Evolutionary conservation across 768 basidiomycete genomes (phyloP).

Genomic region (Zangia roseola): DNA sequence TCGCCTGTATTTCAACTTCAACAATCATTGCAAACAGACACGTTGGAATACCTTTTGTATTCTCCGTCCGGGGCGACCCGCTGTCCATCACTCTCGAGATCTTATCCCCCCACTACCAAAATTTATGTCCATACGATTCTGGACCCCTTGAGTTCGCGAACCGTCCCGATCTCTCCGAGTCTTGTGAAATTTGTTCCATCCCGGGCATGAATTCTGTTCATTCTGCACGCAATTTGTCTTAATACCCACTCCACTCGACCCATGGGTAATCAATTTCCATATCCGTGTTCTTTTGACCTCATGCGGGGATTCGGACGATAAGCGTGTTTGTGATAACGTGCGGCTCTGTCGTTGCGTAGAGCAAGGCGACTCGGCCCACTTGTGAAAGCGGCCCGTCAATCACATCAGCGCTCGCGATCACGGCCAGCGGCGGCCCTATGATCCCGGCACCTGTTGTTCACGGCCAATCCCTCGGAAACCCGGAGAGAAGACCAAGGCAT

Average conservation of each 20-base stretch:
- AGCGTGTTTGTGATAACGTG: neutral
- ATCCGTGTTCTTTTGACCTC: constrained; percentile 4
- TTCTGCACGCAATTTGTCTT: constrained; percentile 7
- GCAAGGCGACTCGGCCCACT: neutral
- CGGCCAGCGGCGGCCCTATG: neutral
- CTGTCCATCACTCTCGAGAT: neutral
- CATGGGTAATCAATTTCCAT: constrained; percentile 4
- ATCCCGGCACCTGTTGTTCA: constrained; percentile 3
- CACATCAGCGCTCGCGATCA: neutral
- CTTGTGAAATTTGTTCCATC: constrained; percentile 3
- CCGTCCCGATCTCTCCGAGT: constrained; percentile 16
- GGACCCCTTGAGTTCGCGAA: neutral
- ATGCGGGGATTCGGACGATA: neutral
- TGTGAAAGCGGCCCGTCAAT: neutral
- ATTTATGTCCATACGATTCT: neutral
- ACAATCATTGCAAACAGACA: neutral
- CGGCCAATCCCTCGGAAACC: constrained; percentile 20
- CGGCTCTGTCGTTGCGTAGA: neutral
- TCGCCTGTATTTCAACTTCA: neutral
- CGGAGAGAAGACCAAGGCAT: constrained; percentile 12
- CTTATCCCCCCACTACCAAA: neutral
- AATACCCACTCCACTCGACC: constrained; percentile 1
- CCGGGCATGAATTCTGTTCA: constrained; percentile 8
- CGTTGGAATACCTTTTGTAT: neutral
- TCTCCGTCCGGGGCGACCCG: neutral